Evolutionary conservation across 148 eudicot species (phyloP).

Genomic region (Simmondsia chinensis): DNA sequence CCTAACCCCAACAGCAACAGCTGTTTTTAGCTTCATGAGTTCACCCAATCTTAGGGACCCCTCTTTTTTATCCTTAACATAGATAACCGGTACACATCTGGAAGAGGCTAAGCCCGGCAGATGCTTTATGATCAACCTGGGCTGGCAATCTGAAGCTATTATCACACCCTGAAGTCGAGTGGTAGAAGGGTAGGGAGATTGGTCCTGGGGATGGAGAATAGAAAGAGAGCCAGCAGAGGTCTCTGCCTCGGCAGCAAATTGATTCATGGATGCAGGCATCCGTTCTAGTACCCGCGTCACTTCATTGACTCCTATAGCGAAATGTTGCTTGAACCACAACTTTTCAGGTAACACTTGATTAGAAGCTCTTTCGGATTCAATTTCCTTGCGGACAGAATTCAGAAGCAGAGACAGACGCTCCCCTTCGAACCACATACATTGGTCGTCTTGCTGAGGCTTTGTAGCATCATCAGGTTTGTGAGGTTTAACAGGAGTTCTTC

Average conservation of each 20-base stretch:
- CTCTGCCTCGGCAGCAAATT: background rate
- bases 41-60: slow-evolving; percentile 80
- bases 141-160: slow-evolving; percentile 74
- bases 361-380: too few relatives aligned
- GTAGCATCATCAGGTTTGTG: too few relatives aligned
- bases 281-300: slow-evolving; percentile 83
- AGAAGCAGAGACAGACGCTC: too few relatives aligned
- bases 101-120: slow-evolving; percentile 65
- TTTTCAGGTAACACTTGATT: too few relatives aligned
- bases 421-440: too few relatives aligned
- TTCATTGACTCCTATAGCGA: slow-evolving; percentile 79
- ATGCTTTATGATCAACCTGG: slow-evolving; percentile 75
- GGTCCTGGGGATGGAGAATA: background rate
- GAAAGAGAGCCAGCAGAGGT: background rate
- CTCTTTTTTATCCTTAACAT: slow-evolving; percentile 56
- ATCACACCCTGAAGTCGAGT: slow-evolving; percentile 48
- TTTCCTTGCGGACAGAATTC: too few relatives aligned
- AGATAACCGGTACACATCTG: slow-evolving; percentile 57
- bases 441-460: too few relatives aligned
- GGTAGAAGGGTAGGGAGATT: background rate
- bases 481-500: too few relatives aligned
- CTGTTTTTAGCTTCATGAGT: slow-evolving; percentile 61
- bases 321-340: too few relatives aligned
- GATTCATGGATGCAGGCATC: slow-evolving; percentile 23
- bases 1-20: slow-evolving; percentile 79